Percentiles rank a stretch among this genome's conserved stretches.
These are phyloP conservation scores for Candida hispaniensis DNA, from an alignment of 805 yeast species.

Conservation along the genomic window DNA sequence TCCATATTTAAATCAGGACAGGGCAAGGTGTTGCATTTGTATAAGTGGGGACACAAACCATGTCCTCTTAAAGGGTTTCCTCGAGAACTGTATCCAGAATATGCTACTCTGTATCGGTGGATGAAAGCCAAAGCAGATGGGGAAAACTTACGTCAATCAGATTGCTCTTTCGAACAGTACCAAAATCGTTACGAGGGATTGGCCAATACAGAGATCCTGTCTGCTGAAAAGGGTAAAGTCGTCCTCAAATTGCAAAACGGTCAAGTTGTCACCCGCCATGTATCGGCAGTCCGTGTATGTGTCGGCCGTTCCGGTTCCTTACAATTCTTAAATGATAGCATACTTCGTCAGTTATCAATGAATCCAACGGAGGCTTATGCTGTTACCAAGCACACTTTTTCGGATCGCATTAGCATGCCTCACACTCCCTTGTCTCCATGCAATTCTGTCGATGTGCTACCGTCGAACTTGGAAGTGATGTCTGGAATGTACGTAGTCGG, in stretches of 20 bases:
- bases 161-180: constrained; percentile 3
- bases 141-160: not conserved
- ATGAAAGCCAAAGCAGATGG: constrained; percentile 22
- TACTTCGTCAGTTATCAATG: constrained; percentile 10
- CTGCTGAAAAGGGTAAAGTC: constrained; percentile 18
- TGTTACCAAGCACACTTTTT: constrained; percentile 17
- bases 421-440: constrained; percentile 16
- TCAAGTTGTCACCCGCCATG: constrained; percentile 7
- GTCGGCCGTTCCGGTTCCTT: constrained; percentile 27
- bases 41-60: constrained; percentile 24
- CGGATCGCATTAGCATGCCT: constrained; percentile 14
- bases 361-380: constrained; percentile 6
- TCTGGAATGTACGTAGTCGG: constrained; percentile 25
- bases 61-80: constrained; percentile 26
- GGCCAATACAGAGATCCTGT: constrained; percentile 20
- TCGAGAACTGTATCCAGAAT: constrained; percentile 28
- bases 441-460: not conserved
- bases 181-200: constrained; percentile 19
- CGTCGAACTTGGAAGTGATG: constrained; percentile 18
- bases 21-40: constrained; percentile 23
- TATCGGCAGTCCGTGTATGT: constrained; percentile 20
- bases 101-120: constrained; percentile 21
- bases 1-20: constrained; percentile 13
- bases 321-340: constrained; percentile 20
- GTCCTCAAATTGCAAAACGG: constrained; percentile 18